Conservation (phyloP, 1,284 basidiomycete genomes). For the Trichosporon coremiiforme region DNA sequence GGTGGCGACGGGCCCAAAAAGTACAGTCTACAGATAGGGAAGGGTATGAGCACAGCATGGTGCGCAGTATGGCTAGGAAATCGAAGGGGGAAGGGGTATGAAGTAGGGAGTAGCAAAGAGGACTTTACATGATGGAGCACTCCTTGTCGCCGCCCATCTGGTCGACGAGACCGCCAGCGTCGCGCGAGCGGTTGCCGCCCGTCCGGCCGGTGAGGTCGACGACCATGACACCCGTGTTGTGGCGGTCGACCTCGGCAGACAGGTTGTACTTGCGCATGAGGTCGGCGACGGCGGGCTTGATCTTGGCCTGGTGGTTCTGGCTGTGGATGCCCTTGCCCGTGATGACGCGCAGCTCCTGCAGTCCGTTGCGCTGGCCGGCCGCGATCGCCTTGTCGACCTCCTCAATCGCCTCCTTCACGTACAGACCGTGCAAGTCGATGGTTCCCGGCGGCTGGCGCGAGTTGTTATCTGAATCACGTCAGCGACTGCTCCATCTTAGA, state of each 20-base stretch:
- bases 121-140: slow-evolving; percentile 70
- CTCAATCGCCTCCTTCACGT: slow-evolving; percentile 86
- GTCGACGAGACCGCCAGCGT: slow-evolving; percentile 60
- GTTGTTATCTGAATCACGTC: slow-evolving; percentile 71
- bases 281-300: slow-evolving; percentile 90
- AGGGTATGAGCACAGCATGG: background rate
- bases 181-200: slow-evolving; percentile 56
- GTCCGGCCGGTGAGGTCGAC: slow-evolving; percentile 68
- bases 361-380: slow-evolving; percentile 67
- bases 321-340: slow-evolving; percentile 93
- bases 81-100: background rate
- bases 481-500: background rate
- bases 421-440: slow-evolving; percentile 87
- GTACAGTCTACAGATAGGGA: slow-evolving; percentile 16
- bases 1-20: background rate
- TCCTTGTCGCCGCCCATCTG: slow-evolving; percentile 63
- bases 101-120: background rate
- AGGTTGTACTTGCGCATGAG: slow-evolving; percentile 81
- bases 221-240: slow-evolving; percentile 82
- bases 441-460: slow-evolving; percentile 70
- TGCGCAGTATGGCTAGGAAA: slow-evolving; percentile 2
- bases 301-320: slow-evolving; percentile 73
- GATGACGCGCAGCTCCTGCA: slow-evolving; percentile 75
- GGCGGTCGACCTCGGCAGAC: slow-evolving; percentile 73
- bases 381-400: slow-evolving; percentile 70